Percentiles rank a stretch among this genome's conserved stretches.
These are phyloP conservation scores for Ceratocystis diversiconidia DNA, from an alignment of 2,329 filamentous ascomycete species.

Conservation along the genomic window DNA sequence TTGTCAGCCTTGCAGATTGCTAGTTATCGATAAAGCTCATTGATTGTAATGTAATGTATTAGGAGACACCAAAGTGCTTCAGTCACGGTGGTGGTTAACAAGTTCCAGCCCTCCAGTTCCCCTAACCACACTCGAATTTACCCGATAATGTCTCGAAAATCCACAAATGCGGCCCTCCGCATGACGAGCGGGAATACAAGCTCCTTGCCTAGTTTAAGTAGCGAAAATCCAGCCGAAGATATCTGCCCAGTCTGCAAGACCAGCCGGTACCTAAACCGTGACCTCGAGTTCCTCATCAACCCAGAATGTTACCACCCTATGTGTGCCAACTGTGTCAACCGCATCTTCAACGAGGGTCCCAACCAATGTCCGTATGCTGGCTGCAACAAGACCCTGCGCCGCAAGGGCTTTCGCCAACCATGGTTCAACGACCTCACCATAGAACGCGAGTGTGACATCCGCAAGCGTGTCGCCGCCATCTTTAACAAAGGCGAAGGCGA, in stretches of 20 bases:
- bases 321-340: constrained; percentile 90
- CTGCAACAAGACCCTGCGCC: constrained; percentile 74
- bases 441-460: constrained; percentile 87
- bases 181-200: constrained; percentile 2
- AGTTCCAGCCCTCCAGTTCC: neutral
- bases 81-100: neutral
- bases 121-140: neutral
- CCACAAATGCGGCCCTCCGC: constrained; percentile 19
- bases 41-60: no score
- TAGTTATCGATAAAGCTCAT: neutral
- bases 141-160: constrained; percentile 28
- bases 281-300: constrained; percentile 92
- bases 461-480: constrained; percentile 57
- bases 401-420: constrained; percentile 68
- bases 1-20: constrained; percentile 8
- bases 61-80: neutral
- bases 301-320: constrained; percentile 98
- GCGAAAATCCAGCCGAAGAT: constrained; percentile 36
- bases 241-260: constrained; percentile 97
- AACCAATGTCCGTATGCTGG: constrained; percentile 83
- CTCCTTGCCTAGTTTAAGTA: constrained; percentile 21
- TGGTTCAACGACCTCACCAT: constrained; percentile 81
- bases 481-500: constrained; percentile 87
- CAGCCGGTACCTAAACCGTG: constrained; percentile 82
- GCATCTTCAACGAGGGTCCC: constrained; percentile 83